Evolutionary conservation across 768 basidiomycete species (phyloP), one percentile per base, ranked within the genome.

Genomic region (Candolleomyces efflorescens): DNA sequence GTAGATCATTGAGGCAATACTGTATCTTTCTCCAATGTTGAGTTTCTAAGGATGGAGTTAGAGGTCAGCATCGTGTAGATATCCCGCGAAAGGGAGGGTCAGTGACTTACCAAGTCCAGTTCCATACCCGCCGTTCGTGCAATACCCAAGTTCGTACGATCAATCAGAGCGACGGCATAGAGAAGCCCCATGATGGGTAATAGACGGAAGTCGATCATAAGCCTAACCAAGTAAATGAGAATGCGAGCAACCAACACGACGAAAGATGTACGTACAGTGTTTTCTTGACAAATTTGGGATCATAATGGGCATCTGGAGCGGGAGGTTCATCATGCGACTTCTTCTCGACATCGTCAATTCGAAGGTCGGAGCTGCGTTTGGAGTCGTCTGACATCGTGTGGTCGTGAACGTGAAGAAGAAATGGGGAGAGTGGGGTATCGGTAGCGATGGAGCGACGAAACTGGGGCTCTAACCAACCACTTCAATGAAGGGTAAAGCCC

Each of bases 51-150:
- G 50, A 41, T 47, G 41, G 7, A 46, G 46, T 22, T 22, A 44
- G 43, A 27, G n/a, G 17, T 5, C 39, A 17, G 17, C 32, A 32
- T 32, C 32, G 32, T 32, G 32, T n/a, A 23, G 18, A n/a, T n/a
- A n/a, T 23, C n/a, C 26, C 9, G 53, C n/a, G n/a, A n/a, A n/a
- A 41, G 37, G 51, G 17, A 45, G 15, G 27, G n/a, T 7, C 36
- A 12, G 50, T 43, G 4, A 54, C 65, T 18, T 24, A 74, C 74
- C 13, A 75, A 63, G 15, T 69, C 69, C 15, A 50, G 47, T 3
- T 71, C 71, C 73, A 75, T 73, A 18, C 73, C 73, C 9, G 70
- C 71, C 10, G 66, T 69, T 17, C 72, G 65, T 13, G 74, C 74
- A 26, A 71, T 64, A 36, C 72, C 72, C 50, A 75, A 59, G 59